A percentile compares a stretch with the other conserved stretches of the same genome.
Conservation (phyloP, 768 basidiomycete species). For the Naganishia onofrii region DNA sequence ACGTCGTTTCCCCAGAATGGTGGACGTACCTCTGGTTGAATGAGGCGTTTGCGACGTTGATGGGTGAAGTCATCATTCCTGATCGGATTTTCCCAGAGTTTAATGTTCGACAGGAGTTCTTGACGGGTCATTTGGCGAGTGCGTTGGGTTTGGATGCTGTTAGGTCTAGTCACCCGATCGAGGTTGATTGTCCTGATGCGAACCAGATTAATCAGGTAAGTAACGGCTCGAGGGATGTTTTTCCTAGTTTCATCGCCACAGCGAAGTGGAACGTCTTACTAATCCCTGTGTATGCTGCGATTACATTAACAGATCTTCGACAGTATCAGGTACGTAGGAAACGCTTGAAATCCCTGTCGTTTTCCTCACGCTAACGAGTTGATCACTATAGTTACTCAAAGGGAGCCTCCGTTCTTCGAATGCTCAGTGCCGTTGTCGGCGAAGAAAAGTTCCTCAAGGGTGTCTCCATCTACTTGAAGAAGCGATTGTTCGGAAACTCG, state of each 20-base stretch:
- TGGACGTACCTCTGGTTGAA: slow-evolving; percentile 54
- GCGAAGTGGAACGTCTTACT: too few species aligned
- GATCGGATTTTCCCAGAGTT: slow-evolving; percentile 72
- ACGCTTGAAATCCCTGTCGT: too few species aligned
- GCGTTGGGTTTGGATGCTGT: slow-evolving; percentile 81
- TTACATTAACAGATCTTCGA: slow-evolving; percentile 74
- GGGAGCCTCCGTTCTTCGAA: slow-evolving; percentile 72
- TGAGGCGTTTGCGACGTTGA: slow-evolving; percentile 78
- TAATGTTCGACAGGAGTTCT: slow-evolving; percentile 77
- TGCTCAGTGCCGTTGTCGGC: slow-evolving; percentile 84
- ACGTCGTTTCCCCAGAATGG: slow-evolving; percentile 66
- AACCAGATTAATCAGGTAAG: slow-evolving; percentile 64
- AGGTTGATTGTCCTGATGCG: slow-evolving; percentile 83
- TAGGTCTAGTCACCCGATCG: slow-evolving; percentile 84
- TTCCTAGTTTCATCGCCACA: too few species aligned
- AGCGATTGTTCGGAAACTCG: slow-evolving; percentile 78
- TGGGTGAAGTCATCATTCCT: slow-evolving; percentile 83
- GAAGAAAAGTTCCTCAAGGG: slow-evolving; percentile 83
- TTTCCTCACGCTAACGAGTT: too few species aligned
- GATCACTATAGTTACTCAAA: slow-evolving; percentile 81
- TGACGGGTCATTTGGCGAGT: slow-evolving; percentile 69
- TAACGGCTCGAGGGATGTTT: too few species aligned
- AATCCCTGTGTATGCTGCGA: too few species aligned
- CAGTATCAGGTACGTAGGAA: too few species aligned
- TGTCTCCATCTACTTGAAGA: slow-evolving; percentile 87